A percentile compares a stretch with the other conserved stretches of the same genome.
These are phyloP conservation scores for Myxozyma vanderwaltii DNA, from an alignment of 805 yeast species.

Conservation along the genomic window DNA sequence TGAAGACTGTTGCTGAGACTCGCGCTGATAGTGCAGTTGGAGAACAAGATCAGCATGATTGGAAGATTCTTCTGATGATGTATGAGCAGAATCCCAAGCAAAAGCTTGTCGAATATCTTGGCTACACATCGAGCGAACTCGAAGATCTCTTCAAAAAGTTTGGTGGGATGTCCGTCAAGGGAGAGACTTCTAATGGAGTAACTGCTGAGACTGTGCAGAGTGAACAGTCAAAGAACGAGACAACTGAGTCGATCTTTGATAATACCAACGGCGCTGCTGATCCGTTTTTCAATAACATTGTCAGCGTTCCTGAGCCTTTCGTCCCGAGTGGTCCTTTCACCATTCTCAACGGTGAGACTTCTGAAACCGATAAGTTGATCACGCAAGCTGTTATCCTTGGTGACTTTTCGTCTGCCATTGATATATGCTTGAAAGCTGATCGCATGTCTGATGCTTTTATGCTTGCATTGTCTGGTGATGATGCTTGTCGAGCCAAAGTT, in stretches of 20 bases:
- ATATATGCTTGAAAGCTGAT: constrained; percentile 62
- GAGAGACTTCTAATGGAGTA: constrained; percentile 30
- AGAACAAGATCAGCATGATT: constrained; percentile 40
- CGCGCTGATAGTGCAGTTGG: constrained; percentile 46
- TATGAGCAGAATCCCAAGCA: constrained; percentile 41
- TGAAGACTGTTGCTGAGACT: constrained; percentile 56
- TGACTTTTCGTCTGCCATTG: constrained; percentile 66
- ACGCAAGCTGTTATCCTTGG: constrained; percentile 60
- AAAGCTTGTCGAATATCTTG: constrained; percentile 35
- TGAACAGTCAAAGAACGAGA: constrained; percentile 21
- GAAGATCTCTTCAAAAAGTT: constrained; percentile 25
- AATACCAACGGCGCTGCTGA: constrained; percentile 31
- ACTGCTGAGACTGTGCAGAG: constrained; percentile 32
- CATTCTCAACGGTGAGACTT: constrained; percentile 44
- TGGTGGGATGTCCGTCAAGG: constrained; percentile 27
- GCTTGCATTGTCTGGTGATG: constrained; percentile 66
- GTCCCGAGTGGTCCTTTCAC: constrained; percentile 40
- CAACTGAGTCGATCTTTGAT: constrained; percentile 36
- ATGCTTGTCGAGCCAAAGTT: constrained; percentile 62
- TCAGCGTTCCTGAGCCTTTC: constrained; percentile 27
- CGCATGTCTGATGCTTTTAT: constrained; percentile 77
- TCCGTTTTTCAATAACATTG: constrained; percentile 35
- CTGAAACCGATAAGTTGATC: constrained; percentile 52
- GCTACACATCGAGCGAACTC: constrained; percentile 23
- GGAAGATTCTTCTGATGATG: constrained; percentile 43